These are phyloP conservation scores for Mycena epipterygia DNA, from an alignment of 768 basidiomycete species.

Conservation along the genomic window DNA sequence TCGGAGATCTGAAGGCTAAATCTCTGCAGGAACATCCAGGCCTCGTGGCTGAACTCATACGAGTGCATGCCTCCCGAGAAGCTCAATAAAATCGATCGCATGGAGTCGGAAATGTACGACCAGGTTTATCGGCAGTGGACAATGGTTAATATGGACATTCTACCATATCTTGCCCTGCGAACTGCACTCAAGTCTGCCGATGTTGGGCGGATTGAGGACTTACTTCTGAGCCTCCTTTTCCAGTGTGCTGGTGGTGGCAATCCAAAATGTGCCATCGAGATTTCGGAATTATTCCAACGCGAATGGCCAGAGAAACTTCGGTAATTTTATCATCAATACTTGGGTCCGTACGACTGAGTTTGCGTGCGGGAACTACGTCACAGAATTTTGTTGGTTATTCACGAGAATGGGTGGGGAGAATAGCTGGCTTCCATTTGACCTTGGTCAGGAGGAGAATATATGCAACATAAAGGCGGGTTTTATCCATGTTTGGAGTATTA, in stretches of 20 bases:
- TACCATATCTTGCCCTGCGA: constrained; percentile 42
- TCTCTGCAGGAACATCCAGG: constrained; percentile 35
- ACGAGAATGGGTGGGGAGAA: constrained; percentile 2
- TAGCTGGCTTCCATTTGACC: constrained; percentile 26
- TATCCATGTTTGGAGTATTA: not conserved
- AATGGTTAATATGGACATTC: constrained; percentile 40
- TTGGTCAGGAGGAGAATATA: constrained; percentile 36
- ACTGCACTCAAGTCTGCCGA: constrained; percentile 41
- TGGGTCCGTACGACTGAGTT: not conserved
- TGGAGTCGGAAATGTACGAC: constrained; percentile 29
- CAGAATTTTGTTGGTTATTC: constrained; percentile 32
- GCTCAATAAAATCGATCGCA: constrained; percentile 33
- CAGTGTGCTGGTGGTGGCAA: constrained; percentile 43
- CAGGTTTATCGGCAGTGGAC: constrained; percentile 30
- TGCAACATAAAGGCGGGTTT: constrained; percentile 32
- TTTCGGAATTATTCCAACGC: constrained; percentile 44
- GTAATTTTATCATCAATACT: constrained; percentile 1
- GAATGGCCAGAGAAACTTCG: constrained; percentile 43
- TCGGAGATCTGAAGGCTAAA: constrained; percentile 35
- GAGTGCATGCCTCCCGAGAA: constrained; percentile 33
- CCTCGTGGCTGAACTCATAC: constrained; percentile 35
- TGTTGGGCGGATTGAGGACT: constrained; percentile 40
- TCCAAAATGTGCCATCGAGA: constrained; percentile 43
- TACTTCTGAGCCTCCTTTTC: constrained; percentile 41
- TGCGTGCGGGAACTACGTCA: constrained; percentile 13